A percentile compares a stretch with the other conserved stretches of the same genome.
These are phyloP conservation scores for Neurospora tetraspora DNA, from an alignment of 495 filamentous ascomycete species.

Conservation along the genomic window DNA sequence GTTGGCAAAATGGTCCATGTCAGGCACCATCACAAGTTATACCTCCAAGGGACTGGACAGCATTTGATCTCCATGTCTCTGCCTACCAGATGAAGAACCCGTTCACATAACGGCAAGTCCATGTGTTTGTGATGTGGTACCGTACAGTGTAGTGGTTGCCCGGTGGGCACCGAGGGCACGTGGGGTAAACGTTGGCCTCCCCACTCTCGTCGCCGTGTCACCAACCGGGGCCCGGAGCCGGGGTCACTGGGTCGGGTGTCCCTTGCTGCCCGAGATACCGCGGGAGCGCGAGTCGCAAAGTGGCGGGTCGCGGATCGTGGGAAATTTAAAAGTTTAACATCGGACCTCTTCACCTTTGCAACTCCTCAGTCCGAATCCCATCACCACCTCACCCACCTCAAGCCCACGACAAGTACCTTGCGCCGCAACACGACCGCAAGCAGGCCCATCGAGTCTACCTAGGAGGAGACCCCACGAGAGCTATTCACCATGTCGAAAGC, in stretches of 20 bases:
- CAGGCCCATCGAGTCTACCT: not conserved
- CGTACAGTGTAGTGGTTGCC: not conserved
- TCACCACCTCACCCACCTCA: conserved; percentile 13
- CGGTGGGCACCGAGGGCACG: not conserved
- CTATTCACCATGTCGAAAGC: conserved; percentile 64
- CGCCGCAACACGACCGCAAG: not conserved
- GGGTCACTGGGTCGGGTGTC: not conserved
- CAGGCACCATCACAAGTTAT: not conserved
- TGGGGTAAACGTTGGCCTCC: not conserved
- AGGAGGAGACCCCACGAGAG: not conserved
- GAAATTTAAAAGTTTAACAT: not conserved
- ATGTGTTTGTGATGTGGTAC: not conserved
- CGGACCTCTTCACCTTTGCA: not conserved
- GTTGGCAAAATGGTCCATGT: not conserved
- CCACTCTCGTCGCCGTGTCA: not conserved
- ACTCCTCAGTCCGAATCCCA: not conserved
- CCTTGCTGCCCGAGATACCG: not conserved
- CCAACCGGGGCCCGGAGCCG: not conserved
- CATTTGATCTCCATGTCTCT: not conserved
- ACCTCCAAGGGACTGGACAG: not conserved
- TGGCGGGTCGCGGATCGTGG: not conserved
- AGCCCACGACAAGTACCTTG: conserved; percentile 1
- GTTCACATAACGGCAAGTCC: not conserved
- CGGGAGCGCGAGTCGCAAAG: not conserved
- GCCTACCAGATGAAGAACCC: not conserved